Conservation (phyloP, 2,329 filamentous ascomycete genomes). For the Colletotrichum spinosum region DNA sequence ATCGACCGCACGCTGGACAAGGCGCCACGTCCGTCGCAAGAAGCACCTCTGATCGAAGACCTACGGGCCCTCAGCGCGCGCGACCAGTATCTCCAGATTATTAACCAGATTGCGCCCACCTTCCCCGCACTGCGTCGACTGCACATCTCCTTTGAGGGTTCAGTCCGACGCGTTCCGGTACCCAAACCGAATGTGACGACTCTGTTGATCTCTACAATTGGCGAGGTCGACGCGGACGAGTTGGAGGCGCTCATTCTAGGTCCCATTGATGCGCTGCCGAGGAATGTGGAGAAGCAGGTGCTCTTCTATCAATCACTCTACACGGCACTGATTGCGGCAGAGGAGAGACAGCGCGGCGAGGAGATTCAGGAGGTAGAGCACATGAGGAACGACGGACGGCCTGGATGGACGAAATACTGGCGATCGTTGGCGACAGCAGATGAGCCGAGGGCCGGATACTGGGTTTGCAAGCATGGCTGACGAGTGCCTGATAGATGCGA, state of each 20-base stretch:
- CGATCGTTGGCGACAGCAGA: constrained; percentile 15
- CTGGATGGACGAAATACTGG: constrained; percentile 38
- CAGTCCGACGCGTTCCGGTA: constrained; percentile 33
- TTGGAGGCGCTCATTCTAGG: constrained; percentile 19
- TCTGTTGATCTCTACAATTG: constrained; percentile 33
- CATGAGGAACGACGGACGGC: constrained; percentile 28
- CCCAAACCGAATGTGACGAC: constrained; percentile 33
- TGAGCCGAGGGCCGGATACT: constrained; percentile 28
- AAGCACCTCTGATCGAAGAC: constrained; percentile 17
- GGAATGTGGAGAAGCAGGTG: constrained; percentile 20
- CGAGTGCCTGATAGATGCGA: background rate
- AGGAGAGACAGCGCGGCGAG: constrained; percentile 2
- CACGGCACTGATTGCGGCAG: constrained; percentile 23
- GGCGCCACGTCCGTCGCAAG: constrained; percentile 17
- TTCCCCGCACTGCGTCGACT: constrained; percentile 36
- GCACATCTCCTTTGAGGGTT: constrained; percentile 37
- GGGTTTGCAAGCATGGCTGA: constrained; percentile 37
- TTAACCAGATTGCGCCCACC: constrained; percentile 11
- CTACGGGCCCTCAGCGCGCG: constrained; percentile 21
- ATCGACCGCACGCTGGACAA: constrained; percentile 24
- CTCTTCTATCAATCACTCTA: constrained; percentile 37
- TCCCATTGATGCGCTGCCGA: constrained; percentile 31
- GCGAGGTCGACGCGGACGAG: constrained; percentile 31
- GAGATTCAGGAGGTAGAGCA: constrained; percentile 33
- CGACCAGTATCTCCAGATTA: constrained; percentile 33